Conservation (phyloP, 306 rosid genomes). For the Prinsepia uniflora region DNA sequence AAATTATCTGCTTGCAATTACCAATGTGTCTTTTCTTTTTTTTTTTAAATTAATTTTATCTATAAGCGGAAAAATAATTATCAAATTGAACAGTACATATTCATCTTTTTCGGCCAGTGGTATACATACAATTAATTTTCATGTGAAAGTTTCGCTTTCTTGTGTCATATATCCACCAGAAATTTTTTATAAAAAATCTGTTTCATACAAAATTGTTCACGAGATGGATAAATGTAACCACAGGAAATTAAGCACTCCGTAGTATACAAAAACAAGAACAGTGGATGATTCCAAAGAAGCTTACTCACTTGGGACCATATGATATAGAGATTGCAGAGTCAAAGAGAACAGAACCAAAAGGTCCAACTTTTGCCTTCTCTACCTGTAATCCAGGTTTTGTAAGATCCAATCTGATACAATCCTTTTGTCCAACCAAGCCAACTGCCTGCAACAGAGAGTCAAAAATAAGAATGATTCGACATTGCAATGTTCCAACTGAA, state of each 20-base stretch:
- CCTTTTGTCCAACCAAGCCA: constrained; percentile 61
- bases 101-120: not conserved
- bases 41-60: not conserved
- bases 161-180: not conserved
- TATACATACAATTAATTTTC: constrained; percentile 1
- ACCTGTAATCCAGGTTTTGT: constrained; percentile 48
- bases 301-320: constrained; percentile 62
- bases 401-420: constrained; percentile 73
- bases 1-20: not conserved
- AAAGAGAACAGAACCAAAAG: constrained; percentile 75
- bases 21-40: not conserved
- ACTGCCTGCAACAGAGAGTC: constrained; percentile 51
- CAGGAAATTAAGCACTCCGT: not conserved
- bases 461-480: constrained; percentile 24
- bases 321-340: constrained; percentile 94
- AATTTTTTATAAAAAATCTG: not conserved
- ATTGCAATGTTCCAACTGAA: constrained; percentile 16
- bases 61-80: not conserved
- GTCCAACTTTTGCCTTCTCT: constrained; percentile 94
- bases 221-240: not conserved
- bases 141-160: not conserved
- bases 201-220: not conserved
- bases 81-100: too few relatives aligned
- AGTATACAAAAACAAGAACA: not conserved
- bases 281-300: constrained; percentile 33